Evolutionary conservation across 305 asterid genomes (phyloP).

Genomic region (Lippia alba): DNA sequence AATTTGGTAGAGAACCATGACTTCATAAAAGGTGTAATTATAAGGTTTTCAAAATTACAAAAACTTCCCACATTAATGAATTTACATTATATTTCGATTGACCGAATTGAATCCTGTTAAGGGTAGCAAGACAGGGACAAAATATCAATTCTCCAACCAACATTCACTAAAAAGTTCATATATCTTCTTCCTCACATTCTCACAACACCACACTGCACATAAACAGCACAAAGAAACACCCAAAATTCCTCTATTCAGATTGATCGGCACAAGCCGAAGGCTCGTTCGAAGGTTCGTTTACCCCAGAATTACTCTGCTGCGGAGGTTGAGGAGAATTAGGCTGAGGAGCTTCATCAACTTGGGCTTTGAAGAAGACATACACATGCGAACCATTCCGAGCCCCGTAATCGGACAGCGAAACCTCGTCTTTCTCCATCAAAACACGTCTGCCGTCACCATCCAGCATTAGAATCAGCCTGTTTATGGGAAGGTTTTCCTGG

Average conservation of each 20-base stretch:
- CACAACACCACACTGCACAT: too few species aligned
- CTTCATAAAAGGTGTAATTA: too few species aligned
- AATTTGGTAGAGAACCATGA: too few species aligned
- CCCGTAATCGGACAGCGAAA: conserved; percentile 43
- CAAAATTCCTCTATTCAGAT: background rate
- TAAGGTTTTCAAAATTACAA: too few species aligned
- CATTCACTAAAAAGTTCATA: too few species aligned
- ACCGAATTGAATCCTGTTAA: too few species aligned
- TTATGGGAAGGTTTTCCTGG: conserved; percentile 51
- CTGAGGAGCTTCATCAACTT: conserved; percentile 13
- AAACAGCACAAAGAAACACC: too few species aligned
- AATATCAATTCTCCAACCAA: too few species aligned
- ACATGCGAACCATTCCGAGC: conserved; percentile 53
- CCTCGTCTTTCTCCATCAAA: conserved; percentile 36
- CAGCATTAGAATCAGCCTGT: conserved; percentile 47
- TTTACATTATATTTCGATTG: too few species aligned
- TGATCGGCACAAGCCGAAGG: background rate
- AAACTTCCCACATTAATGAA: too few species aligned
- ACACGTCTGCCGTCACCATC: conserved; percentile 22
- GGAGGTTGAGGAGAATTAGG: conserved; percentile 14
- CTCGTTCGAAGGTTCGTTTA: conserved; percentile 10
- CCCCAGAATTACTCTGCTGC: conserved; percentile 9
- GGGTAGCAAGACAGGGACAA: too few species aligned
- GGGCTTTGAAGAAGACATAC: conserved; percentile 42
- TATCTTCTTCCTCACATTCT: too few species aligned